A percentile compares a stretch with the other conserved stretches of the same genome.
phyloP scores from a whole-genome alignment of 306 rosid species.

The Astragalus glycyphyllos region DNA sequence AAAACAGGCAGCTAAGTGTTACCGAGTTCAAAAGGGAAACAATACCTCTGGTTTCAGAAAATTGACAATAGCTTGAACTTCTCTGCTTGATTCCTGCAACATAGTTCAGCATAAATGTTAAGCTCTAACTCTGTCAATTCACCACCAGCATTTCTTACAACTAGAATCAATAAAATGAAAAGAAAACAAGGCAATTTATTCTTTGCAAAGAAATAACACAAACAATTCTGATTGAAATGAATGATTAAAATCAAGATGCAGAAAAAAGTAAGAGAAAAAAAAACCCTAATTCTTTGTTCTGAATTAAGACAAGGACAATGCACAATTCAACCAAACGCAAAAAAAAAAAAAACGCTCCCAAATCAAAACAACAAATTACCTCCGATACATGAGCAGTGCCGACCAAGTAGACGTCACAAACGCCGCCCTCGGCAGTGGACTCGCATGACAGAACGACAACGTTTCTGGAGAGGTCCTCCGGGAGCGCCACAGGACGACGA shows the following conservation, averaged over 20 bases:
- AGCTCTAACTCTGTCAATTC: constrained; percentile 7
- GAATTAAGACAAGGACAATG: constrained; percentile 36
- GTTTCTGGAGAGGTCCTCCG: constrained; percentile 75
- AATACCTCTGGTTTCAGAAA: constrained; percentile 86
- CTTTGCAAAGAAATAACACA: constrained; percentile 20
- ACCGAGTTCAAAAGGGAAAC: constrained; percentile 45
- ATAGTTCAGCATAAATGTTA: constrained; percentile 36
- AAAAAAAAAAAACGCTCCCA: background rate
- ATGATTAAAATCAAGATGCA: background rate
- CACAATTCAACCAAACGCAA: constrained; percentile 9
- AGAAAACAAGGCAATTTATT: background rate
- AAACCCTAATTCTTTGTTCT: constrained; percentile 12
- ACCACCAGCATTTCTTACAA: constrained; percentile 7
- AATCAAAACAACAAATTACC: constrained; percentile 53
- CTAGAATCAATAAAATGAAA: background rate
- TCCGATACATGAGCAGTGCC: constrained; percentile 94
- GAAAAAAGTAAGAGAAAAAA: background rate
- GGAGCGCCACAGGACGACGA: constrained; percentile 53
- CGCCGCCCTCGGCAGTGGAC: constrained; percentile 63
- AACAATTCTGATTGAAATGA: constrained; percentile 23
- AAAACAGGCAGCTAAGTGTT: constrained; percentile 46
- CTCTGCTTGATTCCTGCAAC: constrained; percentile 83
- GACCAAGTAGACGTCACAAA: constrained; percentile 82
- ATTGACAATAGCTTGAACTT: constrained; percentile 76
- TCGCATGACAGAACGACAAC: constrained; percentile 76